Evolutionary conservation across 768 basidiomycete species (phyloP), one percentile per base, ranked within the genome.

Genomic region (Lactarius deliciosus): DNA sequence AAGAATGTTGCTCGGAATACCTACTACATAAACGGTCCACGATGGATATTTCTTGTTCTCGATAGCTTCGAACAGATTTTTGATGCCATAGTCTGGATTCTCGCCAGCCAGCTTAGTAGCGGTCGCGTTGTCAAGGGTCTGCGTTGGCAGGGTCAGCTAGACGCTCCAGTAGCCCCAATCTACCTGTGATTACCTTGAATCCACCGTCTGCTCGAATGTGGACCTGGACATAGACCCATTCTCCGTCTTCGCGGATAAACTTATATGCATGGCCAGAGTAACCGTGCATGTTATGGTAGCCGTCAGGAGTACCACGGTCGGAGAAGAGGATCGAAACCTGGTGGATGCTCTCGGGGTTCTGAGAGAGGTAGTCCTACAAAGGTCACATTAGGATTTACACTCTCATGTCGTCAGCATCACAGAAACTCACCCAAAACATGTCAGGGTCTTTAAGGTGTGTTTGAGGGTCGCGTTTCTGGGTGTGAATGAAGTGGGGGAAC

Each of bases 401-500:
- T 15, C 3, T n/a, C 30, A 10, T 56, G 28, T 34, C 28, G 41
- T 41, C 28, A 22, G 11, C 7, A 7, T 36, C 5, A 1, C 18
- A 55, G 5, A 18, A 10, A 69, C 82, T 43, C 73, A 89, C 88
- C 90, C 89, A 91, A 82, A 90, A 95, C 82, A 85, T 85, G 75
- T 94, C 91, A 57, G 88, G 75, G 79, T 94, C 93, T 77, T 91
- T 94, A 72, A 96, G 77, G 77, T 98, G 92, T 9, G 94, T 96
- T 74, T 93, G 91, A 18, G 96, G 96, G 76, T 93, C 85, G 69
- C 90, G 86, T 81, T 95, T 95, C 75, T 92, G 91, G 34, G 93
- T 93, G 81, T 98, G 96, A 72, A 96, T 92, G 77, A 97, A 89
- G 80, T 97, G 92, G 55, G 92, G 88, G 83, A 96, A 97, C 78